Conservation (phyloP, 2,329 filamentous ascomycete species). For the Pezicula neosporulosa region DNA sequence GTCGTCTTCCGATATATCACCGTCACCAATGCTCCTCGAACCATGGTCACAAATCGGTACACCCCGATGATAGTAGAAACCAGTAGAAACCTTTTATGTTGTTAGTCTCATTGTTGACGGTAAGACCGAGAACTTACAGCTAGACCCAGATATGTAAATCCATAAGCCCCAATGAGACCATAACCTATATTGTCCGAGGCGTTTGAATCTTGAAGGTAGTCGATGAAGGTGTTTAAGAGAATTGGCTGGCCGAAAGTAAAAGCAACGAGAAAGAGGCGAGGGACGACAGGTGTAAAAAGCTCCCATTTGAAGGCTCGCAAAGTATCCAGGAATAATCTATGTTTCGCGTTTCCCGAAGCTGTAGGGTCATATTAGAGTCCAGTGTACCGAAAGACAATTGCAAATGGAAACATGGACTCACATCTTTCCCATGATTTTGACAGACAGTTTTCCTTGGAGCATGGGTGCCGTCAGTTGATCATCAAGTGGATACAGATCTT, state of each 20-base stretch:
- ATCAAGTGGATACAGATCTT: background rate
- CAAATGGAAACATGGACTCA: background rate
- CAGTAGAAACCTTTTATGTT: background rate
- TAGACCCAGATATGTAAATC: constrained; percentile 18
- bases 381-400: background rate
- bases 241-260: constrained; percentile 19
- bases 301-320: constrained; percentile 3
- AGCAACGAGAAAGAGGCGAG: constrained; percentile 8
- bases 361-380: background rate
- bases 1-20: constrained; percentile 6
- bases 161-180: constrained; percentile 20
- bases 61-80: constrained; percentile 1
- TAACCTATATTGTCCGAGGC: constrained; percentile 10
- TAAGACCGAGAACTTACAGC: constrained; percentile 23
- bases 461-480: background rate
- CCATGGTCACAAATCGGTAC: constrained; percentile 6
- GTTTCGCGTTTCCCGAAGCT: background rate
- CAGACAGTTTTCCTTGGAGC: background rate
- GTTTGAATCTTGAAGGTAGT: background rate
- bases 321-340: background rate
- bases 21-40: constrained; percentile 4
- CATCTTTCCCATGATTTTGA: background rate
- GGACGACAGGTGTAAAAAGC: constrained; percentile 7
- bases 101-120: no score
- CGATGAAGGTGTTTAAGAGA: constrained; percentile 11